Evolutionary conservation across 176 grass and related monocot species (phyloP).

Genomic region (Avena eriantha): DNA sequence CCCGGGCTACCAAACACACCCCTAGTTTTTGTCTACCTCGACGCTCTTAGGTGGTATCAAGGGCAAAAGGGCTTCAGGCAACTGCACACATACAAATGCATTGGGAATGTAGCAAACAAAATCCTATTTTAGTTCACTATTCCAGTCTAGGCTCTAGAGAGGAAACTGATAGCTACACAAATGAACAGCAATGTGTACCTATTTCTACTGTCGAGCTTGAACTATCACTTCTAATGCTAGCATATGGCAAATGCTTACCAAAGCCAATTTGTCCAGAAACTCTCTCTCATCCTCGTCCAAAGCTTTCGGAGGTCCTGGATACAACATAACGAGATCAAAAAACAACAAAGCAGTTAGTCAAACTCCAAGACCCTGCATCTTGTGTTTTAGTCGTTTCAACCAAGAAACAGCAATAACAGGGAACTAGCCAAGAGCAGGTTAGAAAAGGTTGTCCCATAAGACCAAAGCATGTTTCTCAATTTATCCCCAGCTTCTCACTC

Average conservation of each 20-base stretch:
- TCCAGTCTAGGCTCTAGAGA: constrained; percentile 4
- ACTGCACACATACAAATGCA: not conserved
- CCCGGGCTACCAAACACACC: no score
- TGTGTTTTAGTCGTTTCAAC: not conserved
- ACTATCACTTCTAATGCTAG: not conserved
- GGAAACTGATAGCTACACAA: not conserved
- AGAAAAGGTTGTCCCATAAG: constrained; percentile 20
- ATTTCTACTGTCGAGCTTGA: not conserved
- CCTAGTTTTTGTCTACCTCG: not conserved
- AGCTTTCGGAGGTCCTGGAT: constrained; percentile 89
- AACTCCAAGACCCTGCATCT: not conserved
- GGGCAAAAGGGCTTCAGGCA: not conserved
- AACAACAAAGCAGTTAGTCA: not conserved
- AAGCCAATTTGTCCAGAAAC: constrained; percentile 81
- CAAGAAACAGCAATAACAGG: constrained; percentile 6
- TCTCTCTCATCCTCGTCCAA: constrained; percentile 95
- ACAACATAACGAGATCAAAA: constrained; percentile 30
- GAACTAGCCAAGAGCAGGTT: constrained; percentile 16
- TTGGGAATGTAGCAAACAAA: not conserved
- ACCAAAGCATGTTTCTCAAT: not conserved
- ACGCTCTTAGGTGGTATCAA: constrained; percentile 1
- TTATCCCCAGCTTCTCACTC: not conserved
- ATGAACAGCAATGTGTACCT: not conserved
- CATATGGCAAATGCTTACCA: constrained; percentile 55
- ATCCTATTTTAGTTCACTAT: not conserved